Percentiles rank a stretch among this genome's conserved stretches.
phyloP scores from a whole-genome alignment of 306 rosid genomes.

The Sophora flavescens region DNA sequence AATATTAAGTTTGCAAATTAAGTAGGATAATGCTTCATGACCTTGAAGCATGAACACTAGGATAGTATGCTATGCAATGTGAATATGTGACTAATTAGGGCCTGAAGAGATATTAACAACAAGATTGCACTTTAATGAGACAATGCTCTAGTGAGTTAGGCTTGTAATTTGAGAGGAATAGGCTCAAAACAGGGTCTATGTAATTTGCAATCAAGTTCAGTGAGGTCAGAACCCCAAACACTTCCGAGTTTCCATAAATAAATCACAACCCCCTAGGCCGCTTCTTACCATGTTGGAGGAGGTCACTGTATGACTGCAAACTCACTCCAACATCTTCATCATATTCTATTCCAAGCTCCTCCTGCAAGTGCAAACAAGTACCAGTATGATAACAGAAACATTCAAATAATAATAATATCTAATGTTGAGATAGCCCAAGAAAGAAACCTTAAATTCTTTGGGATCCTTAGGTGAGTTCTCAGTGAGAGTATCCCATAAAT shows the following conservation, averaged over 20 bases:
- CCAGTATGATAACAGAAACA: constrained; percentile 33
- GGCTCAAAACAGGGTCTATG: constrained; percentile 30
- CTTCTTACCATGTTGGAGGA: constrained; percentile 69
- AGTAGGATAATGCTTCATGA: constrained; percentile 27
- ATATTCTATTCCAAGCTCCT: constrained; percentile 87
- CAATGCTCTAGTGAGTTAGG: constrained; percentile 15
- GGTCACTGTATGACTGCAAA: constrained; percentile 71
- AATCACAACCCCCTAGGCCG: constrained; percentile 65
- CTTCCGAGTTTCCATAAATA: constrained; percentile 39
- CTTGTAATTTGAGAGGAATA: constrained; percentile 32
- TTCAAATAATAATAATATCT: not conserved
- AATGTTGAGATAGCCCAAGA: constrained; percentile 23
- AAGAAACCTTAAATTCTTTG: constrained; percentile 78
- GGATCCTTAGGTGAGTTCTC: constrained; percentile 90
- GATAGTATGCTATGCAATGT: constrained; percentile 20
- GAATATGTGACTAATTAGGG: not conserved
- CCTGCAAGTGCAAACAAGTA: constrained; percentile 56
- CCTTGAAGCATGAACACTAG: constrained; percentile 22
- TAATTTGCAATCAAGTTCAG: constrained; percentile 37
- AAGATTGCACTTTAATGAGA: constrained; percentile 41
- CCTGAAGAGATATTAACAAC: constrained; percentile 36
- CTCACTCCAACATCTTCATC: constrained; percentile 82
- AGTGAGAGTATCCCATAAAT: constrained; percentile 89
- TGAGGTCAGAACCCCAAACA: constrained; percentile 36
- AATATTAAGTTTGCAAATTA: not conserved